Conservation (phyloP, 1,284 basidiomycete genomes). For the Fomitopsis schrenkii region DNA sequence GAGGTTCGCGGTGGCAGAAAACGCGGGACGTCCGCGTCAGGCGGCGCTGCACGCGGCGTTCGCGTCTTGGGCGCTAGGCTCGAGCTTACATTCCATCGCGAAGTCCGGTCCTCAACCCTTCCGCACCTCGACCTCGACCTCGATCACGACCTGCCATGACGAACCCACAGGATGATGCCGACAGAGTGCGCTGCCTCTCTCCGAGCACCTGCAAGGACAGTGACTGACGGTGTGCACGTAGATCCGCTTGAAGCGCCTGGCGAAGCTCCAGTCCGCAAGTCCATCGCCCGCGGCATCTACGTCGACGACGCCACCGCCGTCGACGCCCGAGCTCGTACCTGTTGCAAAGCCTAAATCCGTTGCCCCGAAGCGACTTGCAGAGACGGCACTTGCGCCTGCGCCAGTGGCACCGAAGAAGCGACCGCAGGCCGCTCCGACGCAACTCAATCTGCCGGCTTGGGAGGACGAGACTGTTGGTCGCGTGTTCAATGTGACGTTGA, state of each 20-base stretch:
- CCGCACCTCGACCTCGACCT: conserved; percentile 1
- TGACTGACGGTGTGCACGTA: conserved; percentile 28
- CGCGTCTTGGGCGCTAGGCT: neutral
- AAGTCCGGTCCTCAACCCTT: neutral
- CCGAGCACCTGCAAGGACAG: neutral
- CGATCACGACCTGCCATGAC: conserved; percentile 50
- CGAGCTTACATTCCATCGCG: neutral
- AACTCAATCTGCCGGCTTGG: conserved; percentile 65
- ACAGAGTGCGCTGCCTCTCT: conserved; percentile 48
- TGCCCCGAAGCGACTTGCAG: conserved; percentile 24
- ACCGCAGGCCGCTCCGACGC: conserved; percentile 31
- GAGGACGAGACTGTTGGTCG: conserved; percentile 64
- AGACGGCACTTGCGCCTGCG: conserved; percentile 25
- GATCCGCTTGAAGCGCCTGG: conserved; percentile 87
- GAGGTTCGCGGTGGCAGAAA: neutral
- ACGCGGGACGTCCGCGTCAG: neutral
- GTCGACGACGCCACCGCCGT: conserved; percentile 27
- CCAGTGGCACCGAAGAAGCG: conserved; percentile 45
- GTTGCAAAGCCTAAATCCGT: conserved; percentile 17
- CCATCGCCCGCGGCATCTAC: conserved; percentile 30
- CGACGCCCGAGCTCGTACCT: conserved; percentile 13
- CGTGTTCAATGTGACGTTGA: conserved; percentile 78
- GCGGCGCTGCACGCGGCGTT: neutral
- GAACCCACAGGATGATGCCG: conserved; percentile 69
- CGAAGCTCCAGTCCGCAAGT: conserved; percentile 58